Base-by-base conservation (phyloP, 208 protist species). In the Trypanosoma avium region DNA sequence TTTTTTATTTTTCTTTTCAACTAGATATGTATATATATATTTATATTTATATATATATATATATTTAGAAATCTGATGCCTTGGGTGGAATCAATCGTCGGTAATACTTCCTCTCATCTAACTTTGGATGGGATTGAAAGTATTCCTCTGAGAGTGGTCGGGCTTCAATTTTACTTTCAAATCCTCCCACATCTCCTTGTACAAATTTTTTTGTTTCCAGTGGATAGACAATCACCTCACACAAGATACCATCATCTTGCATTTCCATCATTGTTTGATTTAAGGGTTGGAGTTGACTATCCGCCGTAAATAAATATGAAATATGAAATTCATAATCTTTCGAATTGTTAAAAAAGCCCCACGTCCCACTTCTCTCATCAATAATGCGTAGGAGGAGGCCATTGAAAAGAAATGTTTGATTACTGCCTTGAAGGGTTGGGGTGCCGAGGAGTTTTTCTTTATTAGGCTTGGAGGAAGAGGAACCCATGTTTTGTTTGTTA, bases 261-360 rank as follows among this genome's bases (percentile, higher is more conserved):
- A 54, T 26, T 29, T 61, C 65, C 30, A 88, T 45, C 10, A 30
- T 77, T 30, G 83, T 83, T 46, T 89, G 66, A 17, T 68, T 71
- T 3, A 88, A 64, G 0, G 81, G 45, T 9, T 70, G 48, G 4
- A 93, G 61, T 12, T 54, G 35, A 53, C 83, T 89, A 26, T 89
- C 76, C 4, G 70, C 57, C 49, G 72, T 77, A 50, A 89, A 90
- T 30, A 93, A 69, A 67, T 90, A 93, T 58, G 79, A 80, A 40
- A 93, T 77, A 54, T 86, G 87, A 60, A 93, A 93, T 56, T 93
- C 79, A 58, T 93, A 93, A 58, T 93, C 87, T 53, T 75, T 84
- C 0, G 77, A 79, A 75, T 90, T 88, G 74, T 80, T 90, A 77
- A 76, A 89, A 64, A 93, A 90, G 21, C 70, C 75, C 77, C 73